Evolutionary conservation across 2,329 filamentous ascomycete species (phyloP).

Genomic region (Aschersonia sp.): DNA sequence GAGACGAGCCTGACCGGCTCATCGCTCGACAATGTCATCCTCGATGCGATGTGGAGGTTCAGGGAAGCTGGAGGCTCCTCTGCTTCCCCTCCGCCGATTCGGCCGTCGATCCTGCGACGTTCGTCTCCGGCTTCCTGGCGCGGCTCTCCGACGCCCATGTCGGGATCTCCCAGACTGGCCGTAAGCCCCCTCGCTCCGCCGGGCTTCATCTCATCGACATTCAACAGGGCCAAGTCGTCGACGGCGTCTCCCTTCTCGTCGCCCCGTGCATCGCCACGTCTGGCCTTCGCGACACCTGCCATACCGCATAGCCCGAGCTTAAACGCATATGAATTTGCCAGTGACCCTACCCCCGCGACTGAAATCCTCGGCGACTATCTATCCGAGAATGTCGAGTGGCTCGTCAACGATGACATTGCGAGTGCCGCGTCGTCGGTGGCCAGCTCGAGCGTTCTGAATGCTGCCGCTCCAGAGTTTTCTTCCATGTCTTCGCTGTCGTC

Average conservation of each 20-base stretch:
- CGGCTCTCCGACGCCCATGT: slow-evolving; percentile 63
- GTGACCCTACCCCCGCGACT: slow-evolving; percentile 62
- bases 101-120: slow-evolving; percentile 78
- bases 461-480: slow-evolving; percentile 66
- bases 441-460: slow-evolving; percentile 58
- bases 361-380: slow-evolving; percentile 87
- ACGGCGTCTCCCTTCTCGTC: slow-evolving; percentile 86
- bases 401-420: slow-evolving; percentile 76
- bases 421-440: slow-evolving; percentile 63
- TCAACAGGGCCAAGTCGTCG: slow-evolving; percentile 59
- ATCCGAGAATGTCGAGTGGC: slow-evolving; percentile 91
- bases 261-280: slow-evolving; percentile 78
- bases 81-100: slow-evolving; percentile 68
- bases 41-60: slow-evolving; percentile 83
- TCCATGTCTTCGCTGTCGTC: slow-evolving; percentile 14
- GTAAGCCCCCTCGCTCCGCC: slow-evolving; percentile 75
- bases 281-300: slow-evolving; percentile 75
- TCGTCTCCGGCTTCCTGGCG: slow-evolving; percentile 93
- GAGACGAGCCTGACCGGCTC: slow-evolving; percentile 63
- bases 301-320: slow-evolving; percentile 90
- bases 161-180: slow-evolving; percentile 66
- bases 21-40: slow-evolving; percentile 73
- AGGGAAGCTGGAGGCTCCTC: slow-evolving; percentile 49
- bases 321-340: slow-evolving; percentile 88
- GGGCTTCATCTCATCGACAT: slow-evolving; percentile 65